phyloP scores from a whole-genome alignment of 2,329 filamentous ascomycete species.

The Metarhizium rileyi region DNA sequence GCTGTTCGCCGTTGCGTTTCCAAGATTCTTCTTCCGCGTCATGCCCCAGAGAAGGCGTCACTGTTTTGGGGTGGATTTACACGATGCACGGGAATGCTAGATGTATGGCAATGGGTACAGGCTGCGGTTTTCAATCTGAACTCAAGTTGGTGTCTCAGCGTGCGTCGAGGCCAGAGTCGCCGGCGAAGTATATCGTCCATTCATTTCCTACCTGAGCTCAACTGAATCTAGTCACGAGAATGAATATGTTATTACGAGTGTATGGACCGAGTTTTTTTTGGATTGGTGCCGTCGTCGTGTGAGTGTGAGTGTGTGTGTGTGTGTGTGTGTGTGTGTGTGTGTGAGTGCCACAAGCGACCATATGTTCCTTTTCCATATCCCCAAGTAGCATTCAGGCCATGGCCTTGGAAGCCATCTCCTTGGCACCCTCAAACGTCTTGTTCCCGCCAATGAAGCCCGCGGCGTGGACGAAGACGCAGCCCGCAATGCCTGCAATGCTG shows the following conservation, averaged over 20 bases:
- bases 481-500: slow-evolving; percentile 55
- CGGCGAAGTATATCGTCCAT: neutral
- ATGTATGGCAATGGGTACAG: neutral
- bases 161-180: neutral
- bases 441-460: slow-evolving; percentile 95
- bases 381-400: slow-evolving; percentile 31
- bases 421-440: slow-evolving; percentile 78
- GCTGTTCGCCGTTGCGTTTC: neutral
- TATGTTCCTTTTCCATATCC: too few species aligned
- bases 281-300: too few species aligned
- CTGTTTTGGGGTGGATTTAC: neutral
- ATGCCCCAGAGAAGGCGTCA: neutral
- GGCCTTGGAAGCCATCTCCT: slow-evolving; percentile 75
- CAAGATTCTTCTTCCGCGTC: neutral
- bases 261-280: neutral
- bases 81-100: neutral
- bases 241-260: neutral
- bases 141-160: neutral
- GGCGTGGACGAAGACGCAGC: slow-evolving; percentile 87
- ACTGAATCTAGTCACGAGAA: neutral
- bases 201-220: neutral
- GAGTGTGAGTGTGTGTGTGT: too few species aligned
- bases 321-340: too few species aligned
- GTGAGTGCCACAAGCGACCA: too few species aligned
- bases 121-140: neutral